A percentile compares a stretch with the other conserved stretches of the same genome.
Conservation (phyloP, 345 rosid genomes). For the Gossypium herbaceum region DNA sequence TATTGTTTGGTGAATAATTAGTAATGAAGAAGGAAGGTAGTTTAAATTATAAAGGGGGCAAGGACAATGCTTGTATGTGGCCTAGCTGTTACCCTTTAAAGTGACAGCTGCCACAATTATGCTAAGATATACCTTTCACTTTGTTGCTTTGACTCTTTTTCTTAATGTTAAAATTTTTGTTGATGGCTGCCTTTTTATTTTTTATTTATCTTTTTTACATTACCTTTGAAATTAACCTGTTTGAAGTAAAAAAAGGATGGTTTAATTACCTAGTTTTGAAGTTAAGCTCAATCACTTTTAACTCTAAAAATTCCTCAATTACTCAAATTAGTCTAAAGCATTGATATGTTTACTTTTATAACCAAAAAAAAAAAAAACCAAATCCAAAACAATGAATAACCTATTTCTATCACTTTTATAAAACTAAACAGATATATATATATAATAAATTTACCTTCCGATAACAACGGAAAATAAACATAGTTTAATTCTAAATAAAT, state of each 20-base stretch:
- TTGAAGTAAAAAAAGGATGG: background rate
- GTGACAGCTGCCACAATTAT: background rate
- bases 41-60: background rate
- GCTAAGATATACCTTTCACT: background rate
- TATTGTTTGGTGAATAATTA: background rate
- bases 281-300: background rate
- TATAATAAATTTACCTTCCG: background rate
- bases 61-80: background rate
- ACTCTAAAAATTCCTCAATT: background rate
- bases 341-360: slow-evolving; percentile 17
- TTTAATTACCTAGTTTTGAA: no score
- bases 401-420: no score
- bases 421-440: no score
- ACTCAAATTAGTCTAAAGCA: slow-evolving; percentile 20
- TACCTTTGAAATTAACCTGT: background rate
- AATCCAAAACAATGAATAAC: background rate
- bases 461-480: background rate
- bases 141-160: background rate
- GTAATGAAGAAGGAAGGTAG: background rate
- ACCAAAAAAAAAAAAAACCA: background rate
- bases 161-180: background rate
- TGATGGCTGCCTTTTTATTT: no score
- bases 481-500: background rate
- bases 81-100: slow-evolving; percentile 24
- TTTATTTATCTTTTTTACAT: background rate